Evolutionary conservation across 805 yeast genomes (phyloP), one percentile per base, ranked within the genome.

Genomic region (Blastobotrys mokoenaii): DNA sequence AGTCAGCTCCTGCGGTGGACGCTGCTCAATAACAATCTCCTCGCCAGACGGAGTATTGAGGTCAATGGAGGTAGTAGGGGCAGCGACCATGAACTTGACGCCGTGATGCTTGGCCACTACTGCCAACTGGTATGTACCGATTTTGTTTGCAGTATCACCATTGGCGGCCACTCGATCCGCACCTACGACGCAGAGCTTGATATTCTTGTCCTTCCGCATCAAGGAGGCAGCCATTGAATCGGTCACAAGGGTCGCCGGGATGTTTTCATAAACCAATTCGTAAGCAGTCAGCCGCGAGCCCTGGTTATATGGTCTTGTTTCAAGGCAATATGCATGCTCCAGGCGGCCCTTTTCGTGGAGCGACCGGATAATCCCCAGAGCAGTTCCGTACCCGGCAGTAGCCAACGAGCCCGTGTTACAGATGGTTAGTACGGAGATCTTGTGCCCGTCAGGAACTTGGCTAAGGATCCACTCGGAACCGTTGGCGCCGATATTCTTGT

Each of bases 331-430:
- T 0, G 82, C 93, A 41, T 79, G 87, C 8, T 76, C 71, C 51
- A 90, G 65, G 58, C 70, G 72, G 38, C 79, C 75, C 0, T 67
- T 54, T 1, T 63, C 51, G 44, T 63, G 75, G 50, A 84, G 69
- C 0, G 95, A 78, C 53, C 97, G 76, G 34, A 90, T 79, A 18
- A 93, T 85, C 11, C 98, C 97, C 27, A 90, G 71, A 0, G 97
- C 97, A 3, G 98, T 90, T 27, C 98, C 98, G 61, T 88, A 90
- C 1, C 97, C 97, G 3, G 97, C 86, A 1, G 98, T 90, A 1
- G 98, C 98, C 48, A 90, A 70, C 0, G 97, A 86, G 0, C 98
- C 98, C 0, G 98, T 90, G 65, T 90, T 90, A 65, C 98, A 90
- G 46, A 93, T 85, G 1, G 97, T 90, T 60, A 93, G 66, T 2